Percentiles rank a stretch among this genome's conserved stretches.
Evolutionary conservation across 805 yeast genomes (phyloP).

Genomic region (Candida rishiriensis): DNA sequence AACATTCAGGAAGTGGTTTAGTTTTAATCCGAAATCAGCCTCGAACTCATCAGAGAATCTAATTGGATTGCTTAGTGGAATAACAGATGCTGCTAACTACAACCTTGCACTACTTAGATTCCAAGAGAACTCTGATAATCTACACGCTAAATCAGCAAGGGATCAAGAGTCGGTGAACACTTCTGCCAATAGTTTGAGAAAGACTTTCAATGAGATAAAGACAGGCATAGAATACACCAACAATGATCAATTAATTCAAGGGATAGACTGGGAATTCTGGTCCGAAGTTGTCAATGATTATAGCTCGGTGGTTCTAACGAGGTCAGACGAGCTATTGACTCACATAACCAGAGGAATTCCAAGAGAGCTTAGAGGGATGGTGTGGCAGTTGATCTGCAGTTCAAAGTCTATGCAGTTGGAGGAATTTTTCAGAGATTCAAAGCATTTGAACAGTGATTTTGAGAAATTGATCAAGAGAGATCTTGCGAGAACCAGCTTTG

Average conservation of each 20-base stretch:
- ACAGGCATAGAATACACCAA: conserved; percentile 39
- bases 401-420: conserved; percentile 65
- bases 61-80: conserved; percentile 15
- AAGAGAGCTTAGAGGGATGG: conserved; percentile 74
- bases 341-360: conserved; percentile 81
- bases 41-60: conserved; percentile 22
- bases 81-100: conserved; percentile 37
- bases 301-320: conserved; percentile 55
- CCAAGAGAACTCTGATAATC: conserved; percentile 49
- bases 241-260: conserved; percentile 26
- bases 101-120: conserved; percentile 60
- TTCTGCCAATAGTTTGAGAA: conserved; percentile 42
- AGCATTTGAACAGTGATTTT: conserved; percentile 51
- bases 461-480: conserved; percentile 80
- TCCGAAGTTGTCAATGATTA: conserved; percentile 74
- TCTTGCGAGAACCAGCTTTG: conserved; percentile 79
- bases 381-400: conserved; percentile 87
- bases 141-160: conserved; percentile 43
- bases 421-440: conserved; percentile 48
- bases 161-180: conserved; percentile 48
- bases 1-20: conserved; percentile 24
- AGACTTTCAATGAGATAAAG: conserved; percentile 43
- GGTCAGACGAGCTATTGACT: conserved; percentile 53
- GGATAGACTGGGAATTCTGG: conserved; percentile 87
- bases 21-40: conserved; percentile 23